Percentiles rank a stretch among this genome's conserved stretches.
Conservation (phyloP, 352 stramenopile species). For the Peronospora farinosa region DNA sequence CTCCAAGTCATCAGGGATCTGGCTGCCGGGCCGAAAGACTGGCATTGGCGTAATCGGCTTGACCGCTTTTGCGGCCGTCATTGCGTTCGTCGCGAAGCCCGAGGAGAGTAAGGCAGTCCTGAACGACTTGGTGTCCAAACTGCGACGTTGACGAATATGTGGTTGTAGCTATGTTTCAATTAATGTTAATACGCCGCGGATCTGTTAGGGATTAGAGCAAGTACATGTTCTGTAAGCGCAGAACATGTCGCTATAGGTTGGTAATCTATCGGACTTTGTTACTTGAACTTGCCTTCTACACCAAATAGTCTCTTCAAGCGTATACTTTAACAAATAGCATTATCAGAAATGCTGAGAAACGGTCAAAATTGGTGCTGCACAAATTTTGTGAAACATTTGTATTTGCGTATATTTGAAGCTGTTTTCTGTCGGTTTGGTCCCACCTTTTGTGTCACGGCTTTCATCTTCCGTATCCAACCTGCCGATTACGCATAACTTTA, state of each 20-base stretch:
- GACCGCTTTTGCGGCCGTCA: constrained; percentile 7
- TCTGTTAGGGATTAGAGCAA: constrained; percentile 1
- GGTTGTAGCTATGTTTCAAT: background rate
- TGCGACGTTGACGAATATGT: constrained; percentile 25
- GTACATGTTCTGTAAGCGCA: too few relatives aligned
- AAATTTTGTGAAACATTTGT: background rate
- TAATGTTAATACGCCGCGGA: background rate
- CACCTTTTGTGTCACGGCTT: constrained; percentile 10
- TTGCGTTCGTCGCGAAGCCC: constrained; percentile 25
- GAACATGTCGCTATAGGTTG: constrained; percentile 13
- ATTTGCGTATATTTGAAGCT: too few relatives aligned
- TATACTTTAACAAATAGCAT: too few relatives aligned
- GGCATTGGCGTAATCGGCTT: constrained; percentile 11
- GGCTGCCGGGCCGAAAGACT: constrained; percentile 15
- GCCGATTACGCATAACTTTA: too few relatives aligned
- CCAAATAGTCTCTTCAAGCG: too few relatives aligned
- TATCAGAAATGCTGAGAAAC: too few relatives aligned
- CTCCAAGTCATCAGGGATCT: constrained; percentile 34
- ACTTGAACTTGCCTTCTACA: background rate
- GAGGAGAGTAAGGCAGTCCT: constrained; percentile 28
- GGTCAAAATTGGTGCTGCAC: background rate
- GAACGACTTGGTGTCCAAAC: constrained; percentile 20
- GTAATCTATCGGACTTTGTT: background rate
- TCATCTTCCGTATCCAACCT: constrained; percentile 3
- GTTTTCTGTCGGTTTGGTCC: too few relatives aligned